A percentile compares a stretch with the other conserved stretches of the same genome.
phyloP scores from a whole-genome alignment of 2,329 filamentous ascomycete species.

The Zasmidium citrigriseum region DNA sequence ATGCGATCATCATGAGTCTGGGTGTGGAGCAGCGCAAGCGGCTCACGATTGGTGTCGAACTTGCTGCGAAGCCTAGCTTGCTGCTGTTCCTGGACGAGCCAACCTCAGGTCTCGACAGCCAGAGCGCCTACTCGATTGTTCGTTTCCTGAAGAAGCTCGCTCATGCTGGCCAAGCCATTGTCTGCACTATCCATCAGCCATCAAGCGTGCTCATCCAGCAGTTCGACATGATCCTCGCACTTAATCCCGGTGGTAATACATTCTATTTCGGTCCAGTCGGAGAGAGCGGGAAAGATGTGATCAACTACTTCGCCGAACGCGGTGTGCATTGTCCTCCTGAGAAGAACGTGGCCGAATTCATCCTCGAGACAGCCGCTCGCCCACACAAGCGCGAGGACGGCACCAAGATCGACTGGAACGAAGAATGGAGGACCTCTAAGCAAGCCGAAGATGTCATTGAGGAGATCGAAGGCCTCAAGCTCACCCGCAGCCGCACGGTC shows the following conservation, averaged over 20 bases:
- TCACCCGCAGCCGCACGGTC: constrained; percentile 53
- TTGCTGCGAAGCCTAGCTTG: constrained; percentile 68
- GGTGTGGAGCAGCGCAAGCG: constrained; percentile 72
- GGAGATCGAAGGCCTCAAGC: constrained; percentile 67
- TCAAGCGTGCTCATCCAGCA: constrained; percentile 69
- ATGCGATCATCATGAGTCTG: constrained; percentile 65
- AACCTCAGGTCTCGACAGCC: constrained; percentile 69
- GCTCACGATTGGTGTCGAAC: constrained; percentile 71
- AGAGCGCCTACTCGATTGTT: constrained; percentile 68
- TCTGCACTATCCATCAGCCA: constrained; percentile 75
- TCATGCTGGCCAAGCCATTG: no score
- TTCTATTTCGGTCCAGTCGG: constrained; percentile 75
- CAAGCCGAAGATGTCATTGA: no score
- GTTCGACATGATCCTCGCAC: constrained; percentile 71
- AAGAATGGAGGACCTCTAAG: constrained; percentile 73
- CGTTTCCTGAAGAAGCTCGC: constrained; percentile 69
- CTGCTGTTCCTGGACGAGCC: constrained; percentile 73
- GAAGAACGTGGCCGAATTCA: no score
- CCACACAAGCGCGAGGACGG: constrained; percentile 55
- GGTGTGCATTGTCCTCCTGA: constrained; percentile 67
- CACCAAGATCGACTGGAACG: constrained; percentile 68
- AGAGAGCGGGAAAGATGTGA: constrained; percentile 63
- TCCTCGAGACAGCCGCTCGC: constrained; percentile 65
- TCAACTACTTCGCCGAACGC: constrained; percentile 67
- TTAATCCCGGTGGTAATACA: constrained; percentile 68